A percentile compares a stretch with the other conserved stretches of the same genome.
Evolutionary conservation across 148 eudicot species (phyloP).

Genomic region (Pouteria glomerata): DNA sequence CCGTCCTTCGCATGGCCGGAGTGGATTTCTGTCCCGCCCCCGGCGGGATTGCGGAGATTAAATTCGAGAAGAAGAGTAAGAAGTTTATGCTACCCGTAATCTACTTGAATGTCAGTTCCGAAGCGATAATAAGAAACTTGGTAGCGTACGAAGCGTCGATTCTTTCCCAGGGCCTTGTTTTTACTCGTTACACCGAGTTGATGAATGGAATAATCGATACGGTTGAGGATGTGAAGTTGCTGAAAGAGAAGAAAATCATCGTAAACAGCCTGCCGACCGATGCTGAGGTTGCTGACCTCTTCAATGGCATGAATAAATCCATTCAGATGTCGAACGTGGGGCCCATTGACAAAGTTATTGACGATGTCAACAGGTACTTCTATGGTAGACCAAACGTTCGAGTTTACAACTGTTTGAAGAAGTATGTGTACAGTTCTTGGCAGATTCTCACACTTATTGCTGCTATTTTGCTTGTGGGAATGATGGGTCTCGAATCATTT

Average conservation of each 20-base stretch:
- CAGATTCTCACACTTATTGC: too few relatives aligned
- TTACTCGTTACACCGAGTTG: conserved; percentile 34
- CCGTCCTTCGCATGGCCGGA: conserved; percentile 18
- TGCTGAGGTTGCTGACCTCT: not conserved
- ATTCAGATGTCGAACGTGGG: too few relatives aligned
- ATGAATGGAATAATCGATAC: conserved; percentile 39
- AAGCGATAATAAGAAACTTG: conserved; percentile 27
- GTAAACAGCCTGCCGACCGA: conserved; percentile 7
- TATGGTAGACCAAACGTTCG: too few relatives aligned
- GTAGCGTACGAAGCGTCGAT: conserved; percentile 23
- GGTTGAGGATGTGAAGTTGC: conserved; percentile 17
- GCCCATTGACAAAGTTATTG: too few relatives aligned
- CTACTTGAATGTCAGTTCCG: conserved; percentile 17
- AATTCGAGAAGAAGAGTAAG: conserved; percentile 13
- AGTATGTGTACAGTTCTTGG: too few relatives aligned
- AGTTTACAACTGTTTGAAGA: too few relatives aligned
- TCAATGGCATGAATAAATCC: too few relatives aligned
- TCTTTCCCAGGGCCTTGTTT: conserved; percentile 7
- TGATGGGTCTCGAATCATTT: too few relatives aligned
- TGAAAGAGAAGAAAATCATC: conserved; percentile 18
- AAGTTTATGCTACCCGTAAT: conserved; percentile 23
- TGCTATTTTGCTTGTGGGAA: too few relatives aligned
- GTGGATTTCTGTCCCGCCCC: conserved; percentile 16
- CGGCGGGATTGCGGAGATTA: conserved; percentile 20
- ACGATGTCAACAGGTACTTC: too few relatives aligned